Evolutionary conservation across 73 alveolate genomes (phyloP).

Genomic region (Urostyla sp.): DNA sequence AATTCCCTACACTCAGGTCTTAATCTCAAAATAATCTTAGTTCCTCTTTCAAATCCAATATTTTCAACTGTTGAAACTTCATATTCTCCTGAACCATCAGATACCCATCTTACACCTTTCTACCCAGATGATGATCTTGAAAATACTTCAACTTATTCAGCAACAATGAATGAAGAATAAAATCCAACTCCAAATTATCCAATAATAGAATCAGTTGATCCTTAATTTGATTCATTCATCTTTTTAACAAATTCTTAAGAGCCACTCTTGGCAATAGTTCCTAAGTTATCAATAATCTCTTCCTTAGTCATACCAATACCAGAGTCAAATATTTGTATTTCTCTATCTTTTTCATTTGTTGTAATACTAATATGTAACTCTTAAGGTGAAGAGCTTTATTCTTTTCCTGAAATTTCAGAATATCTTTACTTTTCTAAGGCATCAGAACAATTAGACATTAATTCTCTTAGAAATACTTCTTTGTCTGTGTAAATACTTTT

Average conservation of each 20-base stretch:
- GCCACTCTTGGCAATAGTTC: conserved; percentile 88
- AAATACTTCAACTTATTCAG: conserved; percentile 92
- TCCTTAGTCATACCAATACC: conserved; percentile 96
- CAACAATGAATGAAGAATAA: conserved; percentile 92
- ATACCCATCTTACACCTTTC: conserved; percentile 88
- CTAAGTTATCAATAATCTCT: conserved; percentile 83
- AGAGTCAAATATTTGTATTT: conserved; percentile 86
- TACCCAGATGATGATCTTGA: conserved; percentile 74
- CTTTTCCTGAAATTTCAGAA: conserved; percentile 63
- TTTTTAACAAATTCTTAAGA: conserved; percentile 79
- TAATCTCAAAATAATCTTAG: conserved; percentile 74
- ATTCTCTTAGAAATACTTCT: conserved; percentile 94
- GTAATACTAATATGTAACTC: conserved; percentile 71
- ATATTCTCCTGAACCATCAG: conserved; percentile 92
- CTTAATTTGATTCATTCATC: conserved; percentile 55
- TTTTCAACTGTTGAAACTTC: conserved; percentile 85
- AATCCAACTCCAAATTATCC: conserved; percentile 97
- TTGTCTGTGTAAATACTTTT: conserved; percentile 92
- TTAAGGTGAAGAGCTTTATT: conserved; percentile 55
- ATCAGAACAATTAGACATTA: conserved; percentile 92
- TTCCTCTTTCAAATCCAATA: conserved; percentile 89
- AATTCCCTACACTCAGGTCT: conserved; percentile 86
- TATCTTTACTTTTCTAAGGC: conserved; percentile 95
- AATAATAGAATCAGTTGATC: conserved; percentile 78
- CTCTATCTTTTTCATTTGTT: conserved; percentile 79